Percentiles rank a stretch among this genome's conserved stretches.
Conservation (phyloP, 1,284 basidiomycete species). For the Ceratobasidium sp. region DNA sequence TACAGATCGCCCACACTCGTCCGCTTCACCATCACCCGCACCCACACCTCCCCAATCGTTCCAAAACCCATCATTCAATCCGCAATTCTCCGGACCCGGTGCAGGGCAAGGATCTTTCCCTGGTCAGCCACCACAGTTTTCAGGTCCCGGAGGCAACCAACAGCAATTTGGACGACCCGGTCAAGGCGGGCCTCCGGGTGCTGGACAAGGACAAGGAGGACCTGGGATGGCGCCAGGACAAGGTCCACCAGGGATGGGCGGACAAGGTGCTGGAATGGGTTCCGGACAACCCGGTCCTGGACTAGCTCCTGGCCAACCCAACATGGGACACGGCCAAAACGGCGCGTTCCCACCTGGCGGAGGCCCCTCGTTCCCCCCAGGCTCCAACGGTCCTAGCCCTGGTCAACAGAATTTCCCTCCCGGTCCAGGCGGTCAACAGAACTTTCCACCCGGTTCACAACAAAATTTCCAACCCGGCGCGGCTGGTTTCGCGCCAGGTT, state of each 20-base stretch:
- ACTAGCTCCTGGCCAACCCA: too few species aligned
- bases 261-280: too few species aligned
- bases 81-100: neutral
- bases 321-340: neutral
- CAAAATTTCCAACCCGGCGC: too few species aligned
- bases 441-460: constrained; percentile 1
- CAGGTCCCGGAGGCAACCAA: constrained; percentile 1
- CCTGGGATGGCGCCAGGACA: neutral
- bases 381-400: neutral
- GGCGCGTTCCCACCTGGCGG: neutral
- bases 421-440: neutral
- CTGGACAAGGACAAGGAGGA: too few species aligned
- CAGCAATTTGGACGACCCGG: neutral
- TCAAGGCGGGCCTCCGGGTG: neutral
- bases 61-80: neutral
- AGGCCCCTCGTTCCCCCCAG: neutral
- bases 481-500: neutral
- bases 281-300: neutral
- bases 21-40: constrained; percentile 3
- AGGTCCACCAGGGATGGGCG: constrained; percentile 11
- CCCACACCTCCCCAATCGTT: constrained; percentile 30
- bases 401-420: constrained; percentile 2
- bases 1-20: neutral
- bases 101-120: constrained; percentile 8
- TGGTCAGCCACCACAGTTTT: neutral